These are phyloP conservation scores for Lactifluus pinguis DNA, from an alignment of 768 basidiomycete genomes.

Conservation along the genomic window DNA sequence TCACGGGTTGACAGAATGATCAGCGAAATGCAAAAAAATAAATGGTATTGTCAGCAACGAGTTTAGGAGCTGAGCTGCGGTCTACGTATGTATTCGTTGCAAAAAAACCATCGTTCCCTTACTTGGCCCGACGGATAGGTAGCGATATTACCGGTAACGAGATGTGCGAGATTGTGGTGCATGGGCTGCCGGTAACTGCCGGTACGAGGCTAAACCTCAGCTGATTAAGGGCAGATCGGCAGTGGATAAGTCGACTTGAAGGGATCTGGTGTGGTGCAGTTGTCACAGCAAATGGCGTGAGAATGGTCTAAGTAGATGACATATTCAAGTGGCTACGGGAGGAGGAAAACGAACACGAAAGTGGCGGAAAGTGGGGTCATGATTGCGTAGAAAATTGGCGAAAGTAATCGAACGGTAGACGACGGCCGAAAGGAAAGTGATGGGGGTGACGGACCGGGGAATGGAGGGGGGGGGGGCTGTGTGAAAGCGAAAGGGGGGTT, in stretches of 20 bases:
- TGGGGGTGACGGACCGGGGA: background rate
- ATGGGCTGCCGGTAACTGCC: background rate
- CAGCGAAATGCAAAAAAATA: background rate
- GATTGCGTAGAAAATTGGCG: background rate
- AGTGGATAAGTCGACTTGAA: background rate
- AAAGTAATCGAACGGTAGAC: background rate
- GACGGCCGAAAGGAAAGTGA: background rate
- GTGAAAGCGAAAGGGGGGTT: background rate
- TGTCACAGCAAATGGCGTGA: slow-evolving; percentile 3
- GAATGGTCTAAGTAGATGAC: background rate
- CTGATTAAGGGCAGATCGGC: slow-evolving; percentile 5
- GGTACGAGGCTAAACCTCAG: background rate
- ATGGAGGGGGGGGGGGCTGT: slow-evolving; percentile 3
- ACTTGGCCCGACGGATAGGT: background rate
- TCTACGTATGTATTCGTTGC: background rate
- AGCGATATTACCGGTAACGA: too few species aligned
- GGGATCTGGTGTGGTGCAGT: background rate
- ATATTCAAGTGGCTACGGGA: background rate
- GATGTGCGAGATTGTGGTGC: background rate
- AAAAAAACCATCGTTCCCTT: too few species aligned
- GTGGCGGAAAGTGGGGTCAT: background rate
- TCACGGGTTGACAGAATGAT: background rate
- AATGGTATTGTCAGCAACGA: background rate
- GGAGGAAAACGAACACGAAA: background rate
- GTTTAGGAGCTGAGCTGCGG: background rate